Evolutionary conservation across 345 rosid genomes (phyloP).

Genomic region (Salix koriyanagi): DNA sequence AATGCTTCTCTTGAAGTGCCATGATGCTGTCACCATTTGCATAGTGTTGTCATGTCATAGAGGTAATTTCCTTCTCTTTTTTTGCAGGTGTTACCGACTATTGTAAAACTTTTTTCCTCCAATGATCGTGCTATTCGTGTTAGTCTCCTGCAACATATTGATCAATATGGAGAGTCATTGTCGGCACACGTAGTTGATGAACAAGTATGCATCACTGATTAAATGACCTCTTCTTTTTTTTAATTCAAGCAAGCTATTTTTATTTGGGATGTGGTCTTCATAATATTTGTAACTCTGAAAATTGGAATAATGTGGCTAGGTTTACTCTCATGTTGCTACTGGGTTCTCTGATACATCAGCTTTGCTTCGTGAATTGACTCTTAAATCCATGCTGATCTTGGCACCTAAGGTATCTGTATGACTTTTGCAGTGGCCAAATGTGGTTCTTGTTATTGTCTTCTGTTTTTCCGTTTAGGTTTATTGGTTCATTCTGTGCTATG

Average conservation of each 20-base stretch:
- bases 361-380: slow-evolving; percentile 94
- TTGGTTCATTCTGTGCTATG: neutral
- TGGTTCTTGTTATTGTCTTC: neutral
- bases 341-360: slow-evolving; percentile 93
- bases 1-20: neutral
- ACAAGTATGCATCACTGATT: slow-evolving; percentile 52
- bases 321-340: slow-evolving; percentile 85
- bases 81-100: slow-evolving; percentile 73
- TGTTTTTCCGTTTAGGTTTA: neutral
- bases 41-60: neutral
- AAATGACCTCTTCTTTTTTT: neutral
- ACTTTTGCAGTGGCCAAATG: neutral
- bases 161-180: slow-evolving; percentile 89
- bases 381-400: slow-evolving; percentile 91
- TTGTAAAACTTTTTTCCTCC: slow-evolving; percentile 84
- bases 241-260: slow-evolving; percentile 10
- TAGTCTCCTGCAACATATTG: slow-evolving; percentile 92
- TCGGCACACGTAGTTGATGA: slow-evolving; percentile 86
- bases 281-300: neutral
- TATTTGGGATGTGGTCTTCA: neutral
- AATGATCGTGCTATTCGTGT: slow-evolving; percentile 94
- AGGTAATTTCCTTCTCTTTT: neutral
- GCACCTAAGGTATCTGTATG: slow-evolving; percentile 73
- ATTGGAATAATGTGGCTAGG: slow-evolving; percentile 41
- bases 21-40: neutral